Evolutionary conservation across 2,329 filamentous ascomycete genomes (phyloP).

Genomic region (Fusarium anguioides): DNA sequence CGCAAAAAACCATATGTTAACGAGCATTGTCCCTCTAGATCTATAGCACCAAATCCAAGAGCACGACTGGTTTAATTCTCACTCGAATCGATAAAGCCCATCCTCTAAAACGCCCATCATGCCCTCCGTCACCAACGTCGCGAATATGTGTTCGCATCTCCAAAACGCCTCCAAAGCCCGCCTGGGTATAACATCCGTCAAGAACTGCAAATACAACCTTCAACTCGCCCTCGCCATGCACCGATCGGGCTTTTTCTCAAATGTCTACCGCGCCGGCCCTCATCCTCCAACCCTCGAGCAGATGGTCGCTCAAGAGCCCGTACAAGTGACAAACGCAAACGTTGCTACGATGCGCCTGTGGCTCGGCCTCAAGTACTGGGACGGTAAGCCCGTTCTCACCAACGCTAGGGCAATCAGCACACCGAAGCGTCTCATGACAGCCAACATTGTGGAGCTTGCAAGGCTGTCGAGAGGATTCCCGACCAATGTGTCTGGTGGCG

Average conservation of each 20-base stretch:
- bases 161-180: conserved; percentile 89
- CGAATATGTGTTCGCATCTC: conserved; percentile 87
- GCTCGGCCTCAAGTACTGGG: conserved; percentile 91
- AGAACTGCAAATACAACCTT: conserved; percentile 84
- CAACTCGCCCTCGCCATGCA: conserved; percentile 80
- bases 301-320: conserved; percentile 60
- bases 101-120: conserved; percentile 41
- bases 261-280: conserved; percentile 77
- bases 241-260: conserved; percentile 82
- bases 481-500: conserved; percentile 67
- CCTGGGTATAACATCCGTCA: conserved; percentile 84
- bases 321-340: conserved; percentile 74
- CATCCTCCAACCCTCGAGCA: conserved; percentile 61
- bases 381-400: conserved; percentile 80
- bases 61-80: not conserved
- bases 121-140: conserved; percentile 73
- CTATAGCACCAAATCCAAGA: not conserved
- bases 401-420: conserved; percentile 76
- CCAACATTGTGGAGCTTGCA: conserved; percentile 71
- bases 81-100: not conserved
- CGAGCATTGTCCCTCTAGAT: conserved; percentile 6
- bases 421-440: conserved; percentile 77
- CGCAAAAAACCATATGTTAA: conserved; percentile 7
- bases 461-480: conserved; percentile 75
- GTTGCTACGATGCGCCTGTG: conserved; percentile 81